Conservation (phyloP, 1,284 basidiomycete species). For the Marasmius oreades region DNA sequence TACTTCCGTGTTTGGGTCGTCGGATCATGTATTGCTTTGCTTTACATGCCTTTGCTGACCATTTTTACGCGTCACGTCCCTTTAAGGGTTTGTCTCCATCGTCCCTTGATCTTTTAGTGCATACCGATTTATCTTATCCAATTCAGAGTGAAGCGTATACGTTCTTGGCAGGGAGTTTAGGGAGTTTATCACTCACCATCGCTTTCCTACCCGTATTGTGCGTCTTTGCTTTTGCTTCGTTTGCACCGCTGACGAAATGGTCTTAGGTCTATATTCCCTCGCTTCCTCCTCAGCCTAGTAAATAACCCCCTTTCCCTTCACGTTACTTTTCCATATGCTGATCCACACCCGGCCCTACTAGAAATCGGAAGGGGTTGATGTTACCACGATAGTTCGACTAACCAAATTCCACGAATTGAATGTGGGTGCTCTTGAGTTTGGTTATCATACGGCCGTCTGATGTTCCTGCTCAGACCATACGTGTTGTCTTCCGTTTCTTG, state of each 20-base stretch:
- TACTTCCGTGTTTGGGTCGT: slow-evolving; percentile 70
- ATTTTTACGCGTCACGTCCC: slow-evolving; percentile 56
- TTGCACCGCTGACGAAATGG: slow-evolving; percentile 14
- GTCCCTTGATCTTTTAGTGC: not conserved
- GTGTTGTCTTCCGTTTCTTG: slow-evolving; percentile 65
- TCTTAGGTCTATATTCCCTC: slow-evolving; percentile 57
- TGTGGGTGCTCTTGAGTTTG: slow-evolving; percentile 36
- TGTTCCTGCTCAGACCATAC: slow-evolving; percentile 48
- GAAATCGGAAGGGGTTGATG: slow-evolving; percentile 59
- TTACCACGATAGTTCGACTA: slow-evolving; percentile 58
- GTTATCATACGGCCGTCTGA: not conserved
- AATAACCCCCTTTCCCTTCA: slow-evolving; percentile 22
- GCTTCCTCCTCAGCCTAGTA: slow-evolving; percentile 59
- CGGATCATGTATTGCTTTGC: slow-evolving; percentile 57
- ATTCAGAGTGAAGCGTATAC: slow-evolving; percentile 63
- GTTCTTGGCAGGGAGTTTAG: slow-evolving; percentile 66
- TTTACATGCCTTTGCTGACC: slow-evolving; percentile 67
- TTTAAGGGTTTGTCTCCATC: slow-evolving; percentile 43
- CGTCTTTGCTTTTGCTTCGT: slow-evolving; percentile 17
- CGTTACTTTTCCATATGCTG: slow-evolving; percentile 3
- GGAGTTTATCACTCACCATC: slow-evolving; percentile 60
- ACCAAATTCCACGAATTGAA: slow-evolving; percentile 78
- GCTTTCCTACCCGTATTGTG: slow-evolving; percentile 70
- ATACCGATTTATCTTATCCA: not conserved
- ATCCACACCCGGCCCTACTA: slow-evolving; percentile 17